These are phyloP conservation scores for Fraxinus quadrangulata DNA, from an alignment of 257 asterid genomes.

Conservation along the genomic window DNA sequence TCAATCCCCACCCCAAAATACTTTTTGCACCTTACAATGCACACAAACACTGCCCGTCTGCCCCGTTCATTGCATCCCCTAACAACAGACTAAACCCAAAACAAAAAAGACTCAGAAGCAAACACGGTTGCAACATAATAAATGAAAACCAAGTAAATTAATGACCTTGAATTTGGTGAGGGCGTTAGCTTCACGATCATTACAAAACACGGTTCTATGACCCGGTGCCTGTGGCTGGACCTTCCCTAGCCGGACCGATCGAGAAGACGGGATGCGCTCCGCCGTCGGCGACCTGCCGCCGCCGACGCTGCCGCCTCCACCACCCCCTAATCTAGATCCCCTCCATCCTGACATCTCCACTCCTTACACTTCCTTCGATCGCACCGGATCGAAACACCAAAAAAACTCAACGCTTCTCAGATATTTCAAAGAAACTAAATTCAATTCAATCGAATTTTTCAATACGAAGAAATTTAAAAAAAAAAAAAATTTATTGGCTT, in stretches of 20 bases:
- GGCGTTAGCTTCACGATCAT: conserved; percentile 89
- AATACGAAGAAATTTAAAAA: neutral
- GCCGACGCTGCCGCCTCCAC: conserved; percentile 34
- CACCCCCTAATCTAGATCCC: conserved; percentile 78
- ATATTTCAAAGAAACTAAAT: conserved; percentile 17
- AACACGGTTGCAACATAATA: neutral
- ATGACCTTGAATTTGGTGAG: conserved; percentile 78
- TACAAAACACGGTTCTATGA: conserved; percentile 90
- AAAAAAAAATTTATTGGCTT: neutral
- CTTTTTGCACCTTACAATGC: conserved; percentile 21
- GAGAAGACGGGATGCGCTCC: conserved; percentile 46
- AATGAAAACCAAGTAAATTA: neutral
- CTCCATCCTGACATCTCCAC: conserved; percentile 75
- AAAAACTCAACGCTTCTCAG: conserved; percentile 34
- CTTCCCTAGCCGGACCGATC: conserved; percentile 79
- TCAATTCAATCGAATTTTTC: neutral
- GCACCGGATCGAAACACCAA: conserved; percentile 39
- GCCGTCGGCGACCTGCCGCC: conserved; percentile 32
- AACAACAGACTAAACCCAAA: neutral
- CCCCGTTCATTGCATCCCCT: neutral
- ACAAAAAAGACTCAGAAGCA: neutral
- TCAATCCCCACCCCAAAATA: neutral
- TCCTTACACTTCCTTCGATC: conserved; percentile 45
- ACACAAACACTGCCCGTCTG: neutral
- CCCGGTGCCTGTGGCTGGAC: conserved; percentile 99